phyloP scores from a whole-genome alignment of 2,329 filamentous ascomycete genomes.

The Cladosporium velox region DNA sequence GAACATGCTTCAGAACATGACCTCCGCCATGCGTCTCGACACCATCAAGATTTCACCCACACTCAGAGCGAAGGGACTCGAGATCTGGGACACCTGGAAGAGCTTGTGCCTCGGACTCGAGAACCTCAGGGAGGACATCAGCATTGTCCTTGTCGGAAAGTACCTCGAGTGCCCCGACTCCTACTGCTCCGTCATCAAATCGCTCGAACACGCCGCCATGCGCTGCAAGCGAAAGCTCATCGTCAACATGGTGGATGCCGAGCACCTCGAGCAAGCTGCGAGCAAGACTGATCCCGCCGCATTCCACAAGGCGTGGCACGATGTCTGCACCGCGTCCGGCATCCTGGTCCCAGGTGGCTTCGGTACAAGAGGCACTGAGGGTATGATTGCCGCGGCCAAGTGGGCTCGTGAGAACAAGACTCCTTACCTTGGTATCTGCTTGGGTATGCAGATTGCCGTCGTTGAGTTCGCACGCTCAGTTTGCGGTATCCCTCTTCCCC shows the following conservation, averaged over 20 bases:
- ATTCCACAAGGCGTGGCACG: constrained; percentile 80
- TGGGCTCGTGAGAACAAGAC: constrained; percentile 81
- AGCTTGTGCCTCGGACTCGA: constrained; percentile 67
- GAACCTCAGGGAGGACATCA: constrained; percentile 67
- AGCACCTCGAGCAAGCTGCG: constrained; percentile 72
- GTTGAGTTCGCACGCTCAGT: constrained; percentile 83
- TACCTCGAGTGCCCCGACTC: constrained; percentile 84
- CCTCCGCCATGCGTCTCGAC: constrained; percentile 66
- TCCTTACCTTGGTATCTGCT: constrained; percentile 85
- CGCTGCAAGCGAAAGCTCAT: constrained; percentile 76
- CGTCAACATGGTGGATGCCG: constrained; percentile 80
- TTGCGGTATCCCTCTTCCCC: constrained; percentile 58
- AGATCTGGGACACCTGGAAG: constrained; percentile 80
- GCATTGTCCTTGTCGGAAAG: constrained; percentile 88
- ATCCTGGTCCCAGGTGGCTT: constrained; percentile 77
- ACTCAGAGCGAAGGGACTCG: constrained; percentile 62
- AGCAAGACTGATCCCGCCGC: constrained; percentile 65
- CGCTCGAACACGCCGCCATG: constrained; percentile 91
- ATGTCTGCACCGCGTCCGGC: constrained; percentile 69
- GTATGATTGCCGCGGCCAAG: constrained; percentile 84
- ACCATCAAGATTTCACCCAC: constrained; percentile 49
- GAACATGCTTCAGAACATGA: constrained; percentile 69
- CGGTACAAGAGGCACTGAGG: constrained; percentile 77
- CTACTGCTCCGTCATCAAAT: constrained; percentile 81
- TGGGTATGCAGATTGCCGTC: constrained; percentile 91